phyloP scores from a whole-genome alignment of 441 rosid genomes.

The Euphorbia corollata region DNA sequence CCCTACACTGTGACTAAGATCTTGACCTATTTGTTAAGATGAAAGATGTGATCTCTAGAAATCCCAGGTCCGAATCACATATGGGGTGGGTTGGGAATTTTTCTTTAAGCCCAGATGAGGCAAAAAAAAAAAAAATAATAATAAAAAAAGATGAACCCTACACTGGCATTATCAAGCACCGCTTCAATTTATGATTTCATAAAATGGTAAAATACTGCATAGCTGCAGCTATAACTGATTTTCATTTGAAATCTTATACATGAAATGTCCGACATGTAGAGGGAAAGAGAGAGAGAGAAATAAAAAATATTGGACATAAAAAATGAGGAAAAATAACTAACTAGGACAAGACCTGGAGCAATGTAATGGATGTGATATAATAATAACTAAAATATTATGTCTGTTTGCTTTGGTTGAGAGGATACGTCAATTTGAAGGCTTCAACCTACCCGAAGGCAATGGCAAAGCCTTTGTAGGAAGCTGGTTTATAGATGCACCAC shows the following conservation, averaged over 20 bases:
- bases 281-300: background rate
- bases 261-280: background rate
- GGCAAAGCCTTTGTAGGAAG: slow-evolving; percentile 43
- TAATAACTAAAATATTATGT: background rate
- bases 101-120: too few species aligned
- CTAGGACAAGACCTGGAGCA: background rate
- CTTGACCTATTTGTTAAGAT: too few species aligned
- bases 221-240: background rate
- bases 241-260: background rate
- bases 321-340: background rate
- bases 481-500: slow-evolving; percentile 32
- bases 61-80: too few species aligned
- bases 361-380: background rate
- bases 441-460: slow-evolving; percentile 35
- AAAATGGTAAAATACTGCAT: too few species aligned
- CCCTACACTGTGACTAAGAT: too few species aligned
- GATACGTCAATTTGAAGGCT: slow-evolving; percentile 13
- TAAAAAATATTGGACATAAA: too few species aligned
- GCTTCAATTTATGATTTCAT: too few species aligned
- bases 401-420: slow-evolving; percentile 18
- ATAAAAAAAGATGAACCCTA: too few species aligned
- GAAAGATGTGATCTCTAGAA: too few species aligned
- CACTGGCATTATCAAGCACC: too few species aligned
- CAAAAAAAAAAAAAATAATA: too few species aligned
- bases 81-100: too few species aligned